Base-by-base conservation (phyloP, 306 rosid genomes). In the Rubus idaeus region DNA sequence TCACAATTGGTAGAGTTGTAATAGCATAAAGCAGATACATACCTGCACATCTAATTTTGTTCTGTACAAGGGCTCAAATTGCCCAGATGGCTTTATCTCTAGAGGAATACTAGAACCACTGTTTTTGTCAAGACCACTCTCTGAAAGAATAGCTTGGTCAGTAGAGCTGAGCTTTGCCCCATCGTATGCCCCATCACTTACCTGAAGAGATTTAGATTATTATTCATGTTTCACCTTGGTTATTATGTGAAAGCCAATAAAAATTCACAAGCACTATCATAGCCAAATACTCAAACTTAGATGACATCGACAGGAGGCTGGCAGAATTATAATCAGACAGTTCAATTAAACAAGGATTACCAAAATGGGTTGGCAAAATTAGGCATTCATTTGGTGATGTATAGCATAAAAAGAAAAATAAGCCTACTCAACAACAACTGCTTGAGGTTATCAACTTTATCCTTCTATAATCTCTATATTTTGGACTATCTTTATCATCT, bases 81-180 rank as follows among this genome's bases (percentile, higher is more conserved):
- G 97, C 77, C 98, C 98, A 18, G 95, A 65, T n/a, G 98, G 96
- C 93, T 70, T 88, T 78, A 90, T 87, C 86, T 92, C 97, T 75
- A 94, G 77, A 78, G 98, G 97, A 88, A 88, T 81, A 65, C 82
- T 87, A 57, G 77, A 83, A 77, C 91, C 93, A 53, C 45, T 81
- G 80, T 71, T 87, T 78, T 89, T 90, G 64, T 89, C 91, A 51
- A 46, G 65, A 75, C 91, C 87, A 39, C 68, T 87, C 26, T 85
- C 95, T 6, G 98, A 94, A 66, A 91, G 88, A 83, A 94, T 73
- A 71, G 98, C 98, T 88, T 94, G 98, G 77, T 88, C 84, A n/a
- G 83, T 51, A 45, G 67, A 68, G 83, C 72, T 83, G 76, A 94
- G 93, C 81, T 89, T 94, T 61, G 85, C 39, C 23, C 95, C 97